phyloP scores from a whole-genome alignment of 108 stramenopile species.

The Skeletonema marinoi region DNA sequence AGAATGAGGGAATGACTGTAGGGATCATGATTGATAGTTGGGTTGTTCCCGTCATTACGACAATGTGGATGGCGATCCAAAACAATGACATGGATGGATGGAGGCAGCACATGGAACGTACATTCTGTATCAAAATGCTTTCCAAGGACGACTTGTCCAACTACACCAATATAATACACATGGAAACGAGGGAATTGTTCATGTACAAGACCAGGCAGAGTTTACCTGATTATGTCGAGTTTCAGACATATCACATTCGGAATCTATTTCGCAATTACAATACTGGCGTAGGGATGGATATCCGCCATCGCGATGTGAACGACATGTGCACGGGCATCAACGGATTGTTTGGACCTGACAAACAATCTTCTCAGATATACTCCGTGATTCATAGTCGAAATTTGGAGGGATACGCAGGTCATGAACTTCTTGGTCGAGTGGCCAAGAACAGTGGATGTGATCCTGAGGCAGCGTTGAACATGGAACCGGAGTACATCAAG shows the following conservation, averaged over 20 bases:
- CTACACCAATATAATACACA: conserved; percentile 8
- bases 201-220: conserved; percentile 1
- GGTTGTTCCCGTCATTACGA: conserved; percentile 25
- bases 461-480: conserved; percentile 41
- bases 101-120: conserved; percentile 18
- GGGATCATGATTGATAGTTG: conserved; percentile 33
- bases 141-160: background rate
- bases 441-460: conserved; percentile 23
- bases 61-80: conserved; percentile 44
- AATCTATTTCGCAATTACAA: conserved; percentile 41
- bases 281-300: conserved; percentile 16
- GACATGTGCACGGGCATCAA: conserved; percentile 20
- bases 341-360: conserved; percentile 14
- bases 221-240: conserved; percentile 29
- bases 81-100: conserved; percentile 13
- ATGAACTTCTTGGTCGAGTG: background rate
- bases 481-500: conserved; percentile 48
- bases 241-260: conserved; percentile 28
- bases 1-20: conserved; percentile 20
- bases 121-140: conserved; percentile 40
- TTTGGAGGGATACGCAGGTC: conserved; percentile 10
- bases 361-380: background rate
- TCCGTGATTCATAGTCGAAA: conserved; percentile 19
- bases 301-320: background rate
- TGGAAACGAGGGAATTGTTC: conserved; percentile 34